Evolutionary conservation across 106 monocot genomes (phyloP), one percentile per base, ranked within the genome.

Genomic region (Narthecium ossifragum): DNA sequence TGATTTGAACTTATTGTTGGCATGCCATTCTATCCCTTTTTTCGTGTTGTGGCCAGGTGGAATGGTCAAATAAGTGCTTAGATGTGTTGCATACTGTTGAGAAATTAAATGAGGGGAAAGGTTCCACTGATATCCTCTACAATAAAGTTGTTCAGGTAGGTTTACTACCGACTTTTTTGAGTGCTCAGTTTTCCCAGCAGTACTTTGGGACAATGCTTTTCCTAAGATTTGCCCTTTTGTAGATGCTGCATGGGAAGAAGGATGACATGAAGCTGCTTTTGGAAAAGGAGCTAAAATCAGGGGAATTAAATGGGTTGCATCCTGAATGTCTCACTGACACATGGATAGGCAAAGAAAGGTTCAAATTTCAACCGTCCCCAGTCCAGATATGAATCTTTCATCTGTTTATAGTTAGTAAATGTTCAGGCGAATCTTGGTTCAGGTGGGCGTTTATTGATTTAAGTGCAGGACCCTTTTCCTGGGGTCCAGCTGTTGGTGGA

Each of bases 391-490:
- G n/a, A n/a, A n/a, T n/a, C n/a, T n/a, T n/a, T n/a, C n/a, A n/a
- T n/a, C n/a, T n/a, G n/a, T n/a, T n/a, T n/a, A n/a, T n/a, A n/a
- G n/a, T n/a, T n/a, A n/a, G n/a, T n/a, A 83, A 38, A 90, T 90
- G 96, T 96, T 66, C 13, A 33, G 32, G 15, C 18, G 3, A 40
- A 43, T 74, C 62, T 31, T 75, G 5, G 64, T 61, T 39, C 71
- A 96, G 94, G 68, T 96, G 90, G 90, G 90, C 86, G 52, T 96
- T 96, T 81, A 69, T 90, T 73, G 96, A 96, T 81, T 66, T 96
- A 65, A 90, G 73, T 81, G 90, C 90, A 25, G 90, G 90, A 39
- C 90, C 96, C 52, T 96, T 96, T 74, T 75, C 90, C 5, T 96
- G 96, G 96, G 96, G 96, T 77, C 96, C 96, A 25, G 67, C 96